Evolutionary conservation across 371 early-diverging fungal genomes (phyloP), one percentile per base, ranked within the genome.

Genomic region (Mortierella sp.): DNA sequence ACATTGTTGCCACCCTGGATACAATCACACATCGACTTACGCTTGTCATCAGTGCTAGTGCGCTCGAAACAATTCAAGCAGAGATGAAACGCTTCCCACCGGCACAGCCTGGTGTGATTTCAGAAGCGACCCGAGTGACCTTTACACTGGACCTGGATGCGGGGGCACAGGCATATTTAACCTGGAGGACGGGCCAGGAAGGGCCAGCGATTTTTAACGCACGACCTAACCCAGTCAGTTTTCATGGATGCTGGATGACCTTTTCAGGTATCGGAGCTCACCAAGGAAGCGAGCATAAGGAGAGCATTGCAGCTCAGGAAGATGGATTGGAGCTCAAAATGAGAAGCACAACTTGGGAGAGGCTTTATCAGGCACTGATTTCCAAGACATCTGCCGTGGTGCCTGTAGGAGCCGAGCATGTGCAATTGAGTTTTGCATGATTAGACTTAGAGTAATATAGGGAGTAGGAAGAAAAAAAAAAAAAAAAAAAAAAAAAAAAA

Each of bases 251-350:
- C 30, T 77, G 79, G 79, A 50, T 77, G 58, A 62, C 79, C 12
- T 66, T 77, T 16, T 50, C 21, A 14, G 79, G 79, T 0, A 68
- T 72, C 58, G 59, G 62, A 0, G 57, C 63, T 1, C 62, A 74
- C 14, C 69, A 75, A 9, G 55, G 61, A 59, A 2, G 56, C 43
- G 12, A 62, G 29, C 5, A 60, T 68, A 50, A 56, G 46, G 79
- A 77, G 26, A 50, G 70, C 12, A 57, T 77, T 37, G 57, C 66
- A 3, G 47, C 72, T 6, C 60, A 45, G 21, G 79, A 77, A 28
- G 79, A 77, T 66, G 79, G 79, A 1, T 62, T 77, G 25, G 79
- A 77, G 57, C 25, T 77, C 55, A 77, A 66, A 52, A 77, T 77
- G 79, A 56, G 46, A 19, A 62, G 53, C 0, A n/a, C 66, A 14